phyloP scores from a whole-genome alignment of 768 basidiomycete species.

The Arthromyces matolae region DNA sequence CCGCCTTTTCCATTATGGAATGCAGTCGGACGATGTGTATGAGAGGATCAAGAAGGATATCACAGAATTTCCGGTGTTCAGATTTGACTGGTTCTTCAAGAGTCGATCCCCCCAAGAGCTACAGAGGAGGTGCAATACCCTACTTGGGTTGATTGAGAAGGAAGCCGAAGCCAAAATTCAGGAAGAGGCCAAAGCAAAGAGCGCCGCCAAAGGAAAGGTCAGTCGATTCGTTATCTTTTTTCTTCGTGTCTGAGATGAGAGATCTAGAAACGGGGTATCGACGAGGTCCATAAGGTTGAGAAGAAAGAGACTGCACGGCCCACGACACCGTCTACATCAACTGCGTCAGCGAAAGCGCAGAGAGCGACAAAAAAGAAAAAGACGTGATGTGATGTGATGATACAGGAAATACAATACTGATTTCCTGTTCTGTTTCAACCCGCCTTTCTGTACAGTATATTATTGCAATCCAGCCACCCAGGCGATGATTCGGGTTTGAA shows the following conservation, averaged over 20 bases:
- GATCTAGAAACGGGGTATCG: conserved; percentile 65
- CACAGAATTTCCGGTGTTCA: conserved; percentile 92
- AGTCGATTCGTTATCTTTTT: conserved; percentile 16
- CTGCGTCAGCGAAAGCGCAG: conserved; percentile 47
- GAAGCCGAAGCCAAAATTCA: conserved; percentile 71
- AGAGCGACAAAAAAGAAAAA: conserved; percentile 69
- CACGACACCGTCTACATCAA: conserved; percentile 56
- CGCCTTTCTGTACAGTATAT: too few species aligned
- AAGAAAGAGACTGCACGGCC: conserved; percentile 60
- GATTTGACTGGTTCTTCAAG: conserved; percentile 99
- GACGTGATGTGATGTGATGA: conserved; percentile 36
- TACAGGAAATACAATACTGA: too few species aligned
- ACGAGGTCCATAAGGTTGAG: conserved; percentile 52
- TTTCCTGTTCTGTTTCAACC: too few species aligned
- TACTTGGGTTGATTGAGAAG: conserved; percentile 89
- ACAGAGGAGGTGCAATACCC: conserved; percentile 80
- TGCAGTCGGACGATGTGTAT: conserved; percentile 85
- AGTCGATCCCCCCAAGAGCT: conserved; percentile 88
- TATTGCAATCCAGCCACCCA: too few species aligned
- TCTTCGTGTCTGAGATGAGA: neutral
- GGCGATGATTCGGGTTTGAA: too few species aligned
- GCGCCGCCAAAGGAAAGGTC: conserved; percentile 61
- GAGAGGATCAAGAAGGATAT: conserved; percentile 96
- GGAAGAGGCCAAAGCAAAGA: conserved; percentile 64
- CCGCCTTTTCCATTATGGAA: conserved; percentile 84